These are phyloP conservation scores for Epichloe gansuensis DNA, from an alignment of 2,329 filamentous ascomycete genomes.

Conservation along the genomic window DNA sequence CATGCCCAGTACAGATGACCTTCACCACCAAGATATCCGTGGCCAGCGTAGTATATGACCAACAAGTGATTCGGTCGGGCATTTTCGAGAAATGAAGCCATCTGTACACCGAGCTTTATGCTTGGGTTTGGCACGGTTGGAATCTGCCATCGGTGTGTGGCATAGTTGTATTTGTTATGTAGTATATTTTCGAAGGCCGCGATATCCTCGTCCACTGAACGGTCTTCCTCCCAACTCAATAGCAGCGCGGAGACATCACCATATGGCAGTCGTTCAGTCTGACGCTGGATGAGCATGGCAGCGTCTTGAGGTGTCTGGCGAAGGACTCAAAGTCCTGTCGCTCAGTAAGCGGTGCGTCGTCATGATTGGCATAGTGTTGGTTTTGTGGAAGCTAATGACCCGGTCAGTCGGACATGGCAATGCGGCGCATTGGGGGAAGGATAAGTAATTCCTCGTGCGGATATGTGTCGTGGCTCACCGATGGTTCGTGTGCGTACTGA, in stretches of 20 bases:
- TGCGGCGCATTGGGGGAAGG: background rate
- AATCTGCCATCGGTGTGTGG: conserved; percentile 48
- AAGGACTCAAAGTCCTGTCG: conserved; percentile 55
- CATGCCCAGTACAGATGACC: conserved; percentile 55
- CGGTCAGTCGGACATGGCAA: background rate
- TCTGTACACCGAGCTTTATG: conserved; percentile 48
- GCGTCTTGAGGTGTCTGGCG: conserved; percentile 57
- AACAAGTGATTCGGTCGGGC: conserved; percentile 46
- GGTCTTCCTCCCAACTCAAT: conserved; percentile 51
- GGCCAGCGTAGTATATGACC: conserved; percentile 53
- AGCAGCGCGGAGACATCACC: conserved; percentile 47
- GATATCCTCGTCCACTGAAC: conserved; percentile 40
- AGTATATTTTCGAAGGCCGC: conserved; percentile 44
- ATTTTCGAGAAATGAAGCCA: conserved; percentile 47
- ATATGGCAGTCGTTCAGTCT: conserved; percentile 47
- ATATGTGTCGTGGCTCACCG: conserved; percentile 4
- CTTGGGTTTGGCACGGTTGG: conserved; percentile 47
- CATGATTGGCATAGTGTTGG: conserved; percentile 26
- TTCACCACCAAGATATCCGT: conserved; percentile 46
- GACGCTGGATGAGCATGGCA: conserved; percentile 53
- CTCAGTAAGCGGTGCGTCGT: conserved; percentile 31
- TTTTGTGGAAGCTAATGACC: conserved; percentile 9
- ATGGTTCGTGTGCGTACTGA: conserved; percentile 3
- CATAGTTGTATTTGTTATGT: conserved; percentile 47
- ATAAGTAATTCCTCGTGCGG: background rate